A percentile compares a stretch with the other conserved stretches of the same genome.
These are phyloP conservation scores for Sugiyamaella xylanicola DNA, from an alignment of 1,139 yeast genomes.

Conservation along the genomic window DNA sequence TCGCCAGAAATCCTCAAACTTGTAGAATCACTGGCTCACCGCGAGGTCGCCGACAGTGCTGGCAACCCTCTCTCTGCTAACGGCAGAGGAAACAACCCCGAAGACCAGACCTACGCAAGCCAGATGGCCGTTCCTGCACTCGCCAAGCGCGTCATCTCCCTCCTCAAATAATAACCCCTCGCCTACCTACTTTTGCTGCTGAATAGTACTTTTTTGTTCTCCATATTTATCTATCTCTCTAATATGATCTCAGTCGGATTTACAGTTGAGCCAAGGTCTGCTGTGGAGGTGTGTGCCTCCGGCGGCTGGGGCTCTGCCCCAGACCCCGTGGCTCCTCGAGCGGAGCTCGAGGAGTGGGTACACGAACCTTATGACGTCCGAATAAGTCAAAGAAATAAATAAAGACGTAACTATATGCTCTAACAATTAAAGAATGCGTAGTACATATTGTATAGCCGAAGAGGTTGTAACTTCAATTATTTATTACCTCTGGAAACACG, in stretches of 20 bases:
- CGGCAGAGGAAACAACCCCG: conserved; percentile 25
- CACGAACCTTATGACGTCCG: too few relatives aligned
- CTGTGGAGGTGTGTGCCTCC: not conserved
- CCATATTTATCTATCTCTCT: conserved; percentile 12
- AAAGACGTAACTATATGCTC: too few relatives aligned
- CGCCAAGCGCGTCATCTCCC: conserved; percentile 39
- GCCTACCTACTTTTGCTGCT: not conserved
- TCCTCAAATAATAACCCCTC: conserved; percentile 26
- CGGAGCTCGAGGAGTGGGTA: not conserved
- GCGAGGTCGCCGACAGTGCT: conserved; percentile 29
- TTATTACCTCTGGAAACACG: too few relatives aligned
- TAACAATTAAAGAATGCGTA: too few relatives aligned
- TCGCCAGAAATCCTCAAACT: conserved; percentile 41
- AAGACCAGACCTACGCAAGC: conserved; percentile 37
- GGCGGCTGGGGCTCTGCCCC: not conserved
- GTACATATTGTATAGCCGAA: too few relatives aligned
- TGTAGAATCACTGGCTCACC: conserved; percentile 41
- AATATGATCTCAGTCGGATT: not conserved
- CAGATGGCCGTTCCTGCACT: conserved; percentile 44
- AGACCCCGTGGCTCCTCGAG: not conserved
- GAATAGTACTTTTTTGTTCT: conserved; percentile 3
- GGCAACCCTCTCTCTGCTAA: conserved; percentile 26
- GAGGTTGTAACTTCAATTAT: too few relatives aligned
- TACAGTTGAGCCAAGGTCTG: not conserved
- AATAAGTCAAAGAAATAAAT: too few relatives aligned